These are phyloP conservation scores for Chrysanthemum lavandulifolium DNA, from an alignment of 129 eudicot genomes.

Conservation along the genomic window DNA sequence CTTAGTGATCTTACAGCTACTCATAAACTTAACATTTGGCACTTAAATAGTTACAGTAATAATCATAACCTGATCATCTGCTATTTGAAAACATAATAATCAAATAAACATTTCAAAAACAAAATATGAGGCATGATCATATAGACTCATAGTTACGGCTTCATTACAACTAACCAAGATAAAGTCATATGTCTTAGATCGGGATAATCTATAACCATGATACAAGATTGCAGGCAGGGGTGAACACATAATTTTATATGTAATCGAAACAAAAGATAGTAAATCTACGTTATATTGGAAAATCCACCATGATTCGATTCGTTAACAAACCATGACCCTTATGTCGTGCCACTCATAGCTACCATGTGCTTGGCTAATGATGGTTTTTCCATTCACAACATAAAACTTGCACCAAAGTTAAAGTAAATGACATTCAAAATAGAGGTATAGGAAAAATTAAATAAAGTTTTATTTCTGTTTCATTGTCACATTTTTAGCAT, in stretches of 20 bases:
- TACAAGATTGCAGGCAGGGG: neutral
- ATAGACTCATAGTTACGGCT: too few relatives aligned
- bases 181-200: neutral
- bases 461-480: constrained; percentile 21
- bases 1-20: too few relatives aligned
- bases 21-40: too few relatives aligned
- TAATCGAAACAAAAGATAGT: neutral
- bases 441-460: neutral
- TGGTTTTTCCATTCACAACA: neutral
- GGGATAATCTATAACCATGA: constrained; percentile 4
- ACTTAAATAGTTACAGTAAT: too few relatives aligned
- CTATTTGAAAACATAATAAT: neutral
- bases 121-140: too few relatives aligned
- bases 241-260: neutral
- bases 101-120: too few relatives aligned
- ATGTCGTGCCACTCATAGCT: neutral
- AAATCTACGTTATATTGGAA: constrained; percentile 13
- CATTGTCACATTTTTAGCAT: constrained; percentile 21
- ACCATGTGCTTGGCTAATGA: neutral
- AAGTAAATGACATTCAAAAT: neutral
- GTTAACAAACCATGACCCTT: constrained; percentile 15
- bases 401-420: constrained; percentile 8
- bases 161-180: too few relatives aligned
- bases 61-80: too few relatives aligned
- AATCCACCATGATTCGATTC: constrained; percentile 15